A percentile compares a stretch with the other conserved stretches of the same genome.
Evolutionary conservation across 495 filamentous ascomycete species (phyloP).

Genomic region (Pyrenula massariospora): DNA sequence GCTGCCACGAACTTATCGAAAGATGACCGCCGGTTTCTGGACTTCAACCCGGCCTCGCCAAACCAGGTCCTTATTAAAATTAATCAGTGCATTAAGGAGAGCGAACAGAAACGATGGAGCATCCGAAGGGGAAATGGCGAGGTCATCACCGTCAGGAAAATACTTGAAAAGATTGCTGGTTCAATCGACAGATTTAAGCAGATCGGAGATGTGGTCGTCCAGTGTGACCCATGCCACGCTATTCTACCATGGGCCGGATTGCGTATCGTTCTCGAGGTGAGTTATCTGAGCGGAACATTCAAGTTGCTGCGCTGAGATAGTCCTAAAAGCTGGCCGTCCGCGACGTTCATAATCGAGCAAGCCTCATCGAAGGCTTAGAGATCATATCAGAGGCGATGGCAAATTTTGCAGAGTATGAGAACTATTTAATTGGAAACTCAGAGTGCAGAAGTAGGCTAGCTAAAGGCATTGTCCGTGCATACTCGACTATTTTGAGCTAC

Average conservation of each 20-base stretch:
- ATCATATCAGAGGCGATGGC: slow-evolving; percentile 4
- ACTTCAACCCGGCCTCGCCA: slow-evolving; percentile 1
- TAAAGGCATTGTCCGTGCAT: slow-evolving; percentile 8
- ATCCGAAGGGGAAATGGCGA: slow-evolving; percentile 11
- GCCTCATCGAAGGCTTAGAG: slow-evolving; percentile 9
- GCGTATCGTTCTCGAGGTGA: slow-evolving; percentile 19
- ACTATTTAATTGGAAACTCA: slow-evolving; percentile 4
- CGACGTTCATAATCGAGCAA: slow-evolving; percentile 4
- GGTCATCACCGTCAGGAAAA: slow-evolving; percentile 17
- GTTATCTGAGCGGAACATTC: not conserved
- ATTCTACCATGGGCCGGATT: slow-evolving; percentile 31
- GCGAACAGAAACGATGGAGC: slow-evolving; percentile 10
- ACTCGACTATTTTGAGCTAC: slow-evolving; percentile 7
- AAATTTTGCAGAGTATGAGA: slow-evolving; percentile 10
- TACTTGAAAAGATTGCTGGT: slow-evolving; percentile 19
- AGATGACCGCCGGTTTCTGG: slow-evolving; percentile 2
- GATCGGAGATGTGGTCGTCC: slow-evolving; percentile 23
- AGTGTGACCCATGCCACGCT: slow-evolving; percentile 27
- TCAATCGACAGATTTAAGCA: slow-evolving; percentile 26
- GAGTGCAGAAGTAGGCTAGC: slow-evolving; percentile 7
- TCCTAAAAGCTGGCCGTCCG: slow-evolving; percentile 6
- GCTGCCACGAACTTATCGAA: not conserved
- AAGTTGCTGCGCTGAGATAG: not conserved
- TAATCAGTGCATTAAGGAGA: slow-evolving; percentile 2
- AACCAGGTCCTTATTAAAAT: not conserved